Evolutionary conservation across 2,329 filamentous ascomycete genomes (phyloP), one percentile per base, ranked within the genome.

Genomic region (Cordyceps sp.): DNA sequence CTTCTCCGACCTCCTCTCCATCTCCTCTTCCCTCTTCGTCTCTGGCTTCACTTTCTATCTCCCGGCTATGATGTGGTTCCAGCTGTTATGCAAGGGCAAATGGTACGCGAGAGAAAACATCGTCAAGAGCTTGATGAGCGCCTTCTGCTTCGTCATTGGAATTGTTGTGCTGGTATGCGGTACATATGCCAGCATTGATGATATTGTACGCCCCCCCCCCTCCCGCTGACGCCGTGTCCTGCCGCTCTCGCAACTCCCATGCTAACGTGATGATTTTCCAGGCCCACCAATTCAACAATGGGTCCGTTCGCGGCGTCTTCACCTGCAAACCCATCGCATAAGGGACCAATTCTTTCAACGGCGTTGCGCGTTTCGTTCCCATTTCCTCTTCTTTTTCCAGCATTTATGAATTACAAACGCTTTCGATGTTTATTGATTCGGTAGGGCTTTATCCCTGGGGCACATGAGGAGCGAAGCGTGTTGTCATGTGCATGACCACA

Each of bases 1-100:
- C 46, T 85, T 84, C 57, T 69, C 68, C 36, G 62, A 76, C 29
- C 55, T 84, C 29, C 55, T 84, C 14, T 56, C 60, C 34, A 60
- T 66, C 44, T 56, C 48, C 29, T 64, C 61, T 7, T 54, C 60
- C 7, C 55, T 66, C 17, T 65, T 66, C 44, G 52, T 65, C 43
- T 64, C 61, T 10, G 45, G 45, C 32, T 47, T 47, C 34, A 44
- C 42, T 14, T 45, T 59, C 36, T 54, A 56, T 29, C 39, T 57
- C 24, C 48, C 58, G 3, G 55, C 54, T 28, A 49, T 57, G 37
- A 53, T 59, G 41, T 57, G 53, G 48, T 57, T 57, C 44, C 50
- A 57, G 37, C 50, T 58, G 14, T 41, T 50, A 16, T 35, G 41
- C 18, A 43, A 50, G 26, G 48, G 48, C 22, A 41, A 39, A 17